These are phyloP conservation scores for Wickerhamomyces mucosus DNA, from an alignment of 805 yeast species.

Conservation along the genomic window DNA sequence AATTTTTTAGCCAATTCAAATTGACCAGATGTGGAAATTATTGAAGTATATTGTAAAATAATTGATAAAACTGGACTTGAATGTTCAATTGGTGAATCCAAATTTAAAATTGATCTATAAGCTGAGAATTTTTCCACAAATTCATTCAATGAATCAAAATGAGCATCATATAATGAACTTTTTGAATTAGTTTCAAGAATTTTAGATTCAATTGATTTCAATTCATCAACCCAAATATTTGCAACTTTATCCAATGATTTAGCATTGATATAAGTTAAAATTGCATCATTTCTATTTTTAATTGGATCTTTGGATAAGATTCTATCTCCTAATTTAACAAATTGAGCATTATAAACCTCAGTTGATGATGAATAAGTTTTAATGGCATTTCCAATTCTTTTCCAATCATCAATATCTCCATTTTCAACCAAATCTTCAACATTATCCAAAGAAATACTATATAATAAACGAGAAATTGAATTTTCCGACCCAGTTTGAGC, in stretches of 20 bases:
- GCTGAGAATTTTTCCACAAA: slow-evolving; percentile 80
- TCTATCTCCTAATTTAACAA: slow-evolving; percentile 71
- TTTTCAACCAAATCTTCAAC: slow-evolving; percentile 66
- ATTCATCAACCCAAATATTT: slow-evolving; percentile 75
- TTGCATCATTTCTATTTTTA: slow-evolving; percentile 60
- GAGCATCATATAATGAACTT: slow-evolving; percentile 69
- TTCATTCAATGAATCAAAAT: slow-evolving; percentile 68
- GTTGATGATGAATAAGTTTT: slow-evolving; percentile 42
- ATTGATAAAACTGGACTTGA: slow-evolving; percentile 31
- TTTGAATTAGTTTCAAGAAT: slow-evolving; percentile 27
- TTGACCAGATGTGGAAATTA: slow-evolving; percentile 75
- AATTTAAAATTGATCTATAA: slow-evolving; percentile 44
- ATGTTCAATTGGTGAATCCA: slow-evolving; percentile 18
- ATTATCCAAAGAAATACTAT: slow-evolving; percentile 46
- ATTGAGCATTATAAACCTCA: slow-evolving; percentile 41
- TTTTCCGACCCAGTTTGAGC: slow-evolving; percentile 36
- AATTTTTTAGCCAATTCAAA: slow-evolving; percentile 71
- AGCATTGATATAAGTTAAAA: slow-evolving; percentile 72
- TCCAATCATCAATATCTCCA: slow-evolving; percentile 77
- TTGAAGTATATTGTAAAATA: slow-evolving; percentile 72
- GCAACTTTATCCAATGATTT: slow-evolving; percentile 72
- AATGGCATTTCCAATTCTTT: slow-evolving; percentile 63
- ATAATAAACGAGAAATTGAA: slow-evolving; percentile 64
- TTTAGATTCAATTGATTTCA: slow-evolving; percentile 36
- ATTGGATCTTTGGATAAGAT: slow-evolving; percentile 38